Conservation (phyloP, 257 asterid species). For the Vinca minor region DNA sequence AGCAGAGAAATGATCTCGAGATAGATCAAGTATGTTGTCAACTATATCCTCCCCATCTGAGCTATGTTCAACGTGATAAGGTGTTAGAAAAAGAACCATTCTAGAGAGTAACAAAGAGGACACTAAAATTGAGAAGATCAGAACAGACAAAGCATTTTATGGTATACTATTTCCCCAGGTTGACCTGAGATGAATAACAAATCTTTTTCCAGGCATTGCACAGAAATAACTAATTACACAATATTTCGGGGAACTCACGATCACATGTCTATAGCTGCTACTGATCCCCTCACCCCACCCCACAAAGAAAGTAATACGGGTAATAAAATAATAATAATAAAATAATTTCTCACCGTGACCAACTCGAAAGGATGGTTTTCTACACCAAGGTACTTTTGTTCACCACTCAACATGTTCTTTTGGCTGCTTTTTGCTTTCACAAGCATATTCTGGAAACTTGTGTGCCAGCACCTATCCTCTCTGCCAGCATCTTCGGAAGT, state of each 20-base stretch:
- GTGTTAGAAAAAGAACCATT: neutral
- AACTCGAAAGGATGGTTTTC: conserved; percentile 67
- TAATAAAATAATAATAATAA: neutral
- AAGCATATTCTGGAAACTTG: conserved; percentile 56
- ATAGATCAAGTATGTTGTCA: neutral
- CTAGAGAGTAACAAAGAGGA: neutral
- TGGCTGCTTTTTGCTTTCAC: conserved; percentile 66
- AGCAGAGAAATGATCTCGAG: neutral
- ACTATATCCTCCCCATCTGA: neutral
- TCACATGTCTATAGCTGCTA: neutral
- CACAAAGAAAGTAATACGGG: neutral
- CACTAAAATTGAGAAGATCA: neutral
- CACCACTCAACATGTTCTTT: conserved; percentile 28
- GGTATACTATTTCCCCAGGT: neutral
- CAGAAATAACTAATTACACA: neutral
- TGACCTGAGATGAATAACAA: neutral
- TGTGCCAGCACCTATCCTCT: conserved; percentile 90
- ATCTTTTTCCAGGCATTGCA: neutral
- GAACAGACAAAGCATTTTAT: neutral
- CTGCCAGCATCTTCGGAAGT: conserved; percentile 43
- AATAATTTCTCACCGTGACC: conserved; percentile 60
- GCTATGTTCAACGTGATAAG: neutral
- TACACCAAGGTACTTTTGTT: conserved; percentile 27
- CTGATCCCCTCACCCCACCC: too few species aligned
- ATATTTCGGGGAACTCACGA: neutral